phyloP scores from a whole-genome alignment of 108 stramenopile genomes.

The Nitzschia sp. region DNA sequence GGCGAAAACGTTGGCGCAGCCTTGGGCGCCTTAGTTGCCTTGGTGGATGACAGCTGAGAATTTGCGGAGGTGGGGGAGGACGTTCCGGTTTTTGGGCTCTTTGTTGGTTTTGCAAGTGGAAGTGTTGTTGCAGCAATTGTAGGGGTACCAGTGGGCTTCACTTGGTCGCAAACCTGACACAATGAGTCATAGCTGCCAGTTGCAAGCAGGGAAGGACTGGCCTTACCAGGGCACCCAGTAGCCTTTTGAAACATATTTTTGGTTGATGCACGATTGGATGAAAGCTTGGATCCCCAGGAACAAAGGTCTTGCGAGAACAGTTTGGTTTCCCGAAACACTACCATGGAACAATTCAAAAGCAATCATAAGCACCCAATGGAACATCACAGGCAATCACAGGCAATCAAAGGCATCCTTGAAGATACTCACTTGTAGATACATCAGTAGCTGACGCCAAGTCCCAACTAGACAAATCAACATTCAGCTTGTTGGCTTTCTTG shows the following conservation, averaged over 20 bases:
- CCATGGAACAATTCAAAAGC: neutral
- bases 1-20: neutral
- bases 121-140: neutral
- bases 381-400: no score
- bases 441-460: neutral
- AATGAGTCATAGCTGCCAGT: neutral
- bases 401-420: neutral
- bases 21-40: neutral
- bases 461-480: conserved; percentile 32
- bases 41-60: neutral
- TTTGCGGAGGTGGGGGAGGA: neutral
- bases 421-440: neutral
- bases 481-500: conserved; percentile 26
- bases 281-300: neutral
- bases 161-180: neutral
- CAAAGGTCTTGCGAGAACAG: neutral
- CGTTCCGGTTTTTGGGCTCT: neutral
- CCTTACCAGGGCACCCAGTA: neutral
- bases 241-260: neutral
- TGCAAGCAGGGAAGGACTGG: neutral
- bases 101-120: neutral
- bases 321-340: neutral
- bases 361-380: neutral
- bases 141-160: neutral
- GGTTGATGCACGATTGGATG: neutral